Base-by-base conservation (phyloP, 495 filamentous ascomycete species). In the Podospora bellae-mahoneyi region DNA sequence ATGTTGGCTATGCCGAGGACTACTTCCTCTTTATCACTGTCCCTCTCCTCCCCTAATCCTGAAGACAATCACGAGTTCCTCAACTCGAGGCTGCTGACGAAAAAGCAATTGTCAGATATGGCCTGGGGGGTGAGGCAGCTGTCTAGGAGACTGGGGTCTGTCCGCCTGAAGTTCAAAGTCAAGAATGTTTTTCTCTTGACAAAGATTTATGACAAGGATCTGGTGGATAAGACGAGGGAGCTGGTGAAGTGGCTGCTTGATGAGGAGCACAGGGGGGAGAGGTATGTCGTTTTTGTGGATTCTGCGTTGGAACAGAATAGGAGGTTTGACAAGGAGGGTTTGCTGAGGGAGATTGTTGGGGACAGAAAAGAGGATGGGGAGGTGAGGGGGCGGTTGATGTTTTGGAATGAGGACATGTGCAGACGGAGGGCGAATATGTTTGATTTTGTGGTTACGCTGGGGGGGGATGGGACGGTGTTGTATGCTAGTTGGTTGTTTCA, bases 401-500 rank as follows among this genome's bases (percentile, higher is more conserved):
- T 89, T 77, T 99, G 95, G 95, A 88, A 85, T 30, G 88, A 89
- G 60, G 84, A 90, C 61, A 86, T 97, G 69, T 96, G 92, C 64
- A 80, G 82, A 59, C 84, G 86, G 27, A 82, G 88, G 61, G 95
- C 96, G 0, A 92, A 97, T 68, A 88, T 87, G 3, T 97, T 97
- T 74, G 95, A 99, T 78, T 93, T 99, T 73, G 89, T 95, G 18
- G 83, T 99, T 44, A 96, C 94, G 0, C 88, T 99, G 3, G 95
- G 95, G n/a, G 95, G 95, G 10, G 95, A 99, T 75, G 95, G 95
- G 16, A 99, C 95, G 0, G 94, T 99, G 34, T 82, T 99, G 34
- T 98, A 96, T 74, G 92, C 95, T 0, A 93, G 89, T 73, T 99
- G 96, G 94, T 82, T 99, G 34, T 99, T 99, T 77, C 95, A 99